phyloP scores from a whole-genome alignment of 768 basidiomycete genomes.

The Trametes villosa region DNA sequence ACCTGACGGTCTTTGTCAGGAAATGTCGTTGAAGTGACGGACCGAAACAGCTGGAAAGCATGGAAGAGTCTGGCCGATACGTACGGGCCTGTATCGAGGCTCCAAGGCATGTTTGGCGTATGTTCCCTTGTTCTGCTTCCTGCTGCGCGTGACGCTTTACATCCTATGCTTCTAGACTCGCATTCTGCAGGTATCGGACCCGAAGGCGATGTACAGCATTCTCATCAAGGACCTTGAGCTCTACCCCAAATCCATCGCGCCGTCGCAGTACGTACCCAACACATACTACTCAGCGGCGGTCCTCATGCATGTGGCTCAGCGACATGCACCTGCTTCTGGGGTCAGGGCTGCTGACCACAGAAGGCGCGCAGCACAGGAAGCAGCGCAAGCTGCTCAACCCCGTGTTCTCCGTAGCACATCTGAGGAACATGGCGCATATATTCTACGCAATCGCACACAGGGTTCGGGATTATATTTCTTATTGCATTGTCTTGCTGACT shows the following conservation, averaged over 20 bases:
- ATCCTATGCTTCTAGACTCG: conserved; percentile 38
- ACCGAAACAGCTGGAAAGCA: not conserved
- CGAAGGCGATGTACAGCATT: conserved; percentile 51
- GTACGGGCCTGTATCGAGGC: conserved; percentile 49
- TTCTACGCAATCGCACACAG: conserved; percentile 23
- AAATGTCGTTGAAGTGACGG: not conserved
- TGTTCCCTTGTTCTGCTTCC: conserved; percentile 9
- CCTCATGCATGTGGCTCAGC: too few relatives aligned
- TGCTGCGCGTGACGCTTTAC: not conserved
- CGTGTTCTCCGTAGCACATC: conserved; percentile 27
- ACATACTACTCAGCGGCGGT: not conserved
- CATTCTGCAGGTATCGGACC: conserved; percentile 52
- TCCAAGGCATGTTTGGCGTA: conserved; percentile 53
- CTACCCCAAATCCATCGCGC: conserved; percentile 48
- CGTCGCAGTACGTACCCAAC: conserved; percentile 43
- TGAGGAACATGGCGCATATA: conserved; percentile 27
- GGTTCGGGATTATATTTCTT: not conserved
- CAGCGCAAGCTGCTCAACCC: conserved; percentile 30
- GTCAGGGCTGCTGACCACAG: conserved; percentile 44
- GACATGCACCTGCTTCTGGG: conserved; percentile 46
- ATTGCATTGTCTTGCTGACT: not conserved
- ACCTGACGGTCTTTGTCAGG: not conserved
- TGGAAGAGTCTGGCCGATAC: conserved; percentile 11
- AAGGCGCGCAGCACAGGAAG: conserved; percentile 21
- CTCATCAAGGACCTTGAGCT: conserved; percentile 50